Base-by-base conservation (phyloP, 2,329 filamentous ascomycete species). In the Tricladium varicosporioides region DNA sequence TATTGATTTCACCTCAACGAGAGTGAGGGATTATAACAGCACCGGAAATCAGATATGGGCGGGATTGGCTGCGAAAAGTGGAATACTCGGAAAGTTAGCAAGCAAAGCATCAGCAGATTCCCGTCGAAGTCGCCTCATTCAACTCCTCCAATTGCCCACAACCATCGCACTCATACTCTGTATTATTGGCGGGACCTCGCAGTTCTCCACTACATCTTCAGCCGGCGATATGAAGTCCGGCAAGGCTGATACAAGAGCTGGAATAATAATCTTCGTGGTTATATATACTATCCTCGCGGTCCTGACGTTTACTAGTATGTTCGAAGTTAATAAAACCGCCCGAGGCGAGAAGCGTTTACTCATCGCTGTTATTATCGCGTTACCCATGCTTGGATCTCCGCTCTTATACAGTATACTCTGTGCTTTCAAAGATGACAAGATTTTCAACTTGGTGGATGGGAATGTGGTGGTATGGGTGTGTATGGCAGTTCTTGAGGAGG, bases 371-470 rank as follows among this genome's bases (percentile, higher is more conserved):
- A 54, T 65, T 1, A 43, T 65, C 15, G 68, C 68, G 1, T 52
- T 70, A 2, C 69, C 71, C 0, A 61, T 73, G 15, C 51, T 73
- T 2, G 64, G 66, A 27, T 60, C 71, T 14, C 65, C 70, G 14
- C 51, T 73, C 1, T 48, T 71, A n/a, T 73, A 67, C 58, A 67
- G 65, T 45, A 45, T 71, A 5, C 48, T 73, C 2, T 60, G 65
- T 4, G 54, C 63, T 15, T 73, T 72, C 50, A 42, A 56, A 9
- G 22, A 52, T 33, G 43, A 22, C 13, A 27, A 47, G 31, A 52
- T 48, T 13, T 56, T 56, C 32, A 56, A 48, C 22, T 9, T 56
- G 10, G 15, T 27, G 19, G 2, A 57, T 64, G 67, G 67, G 2
- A 66, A 63, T 54, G 54, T 60, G 14, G 64, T 64, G 8, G 62